These are phyloP conservation scores for Apophysomyces ossiformis DNA, from an alignment of 371 early-diverging fungal species.

Conservation along the genomic window DNA sequence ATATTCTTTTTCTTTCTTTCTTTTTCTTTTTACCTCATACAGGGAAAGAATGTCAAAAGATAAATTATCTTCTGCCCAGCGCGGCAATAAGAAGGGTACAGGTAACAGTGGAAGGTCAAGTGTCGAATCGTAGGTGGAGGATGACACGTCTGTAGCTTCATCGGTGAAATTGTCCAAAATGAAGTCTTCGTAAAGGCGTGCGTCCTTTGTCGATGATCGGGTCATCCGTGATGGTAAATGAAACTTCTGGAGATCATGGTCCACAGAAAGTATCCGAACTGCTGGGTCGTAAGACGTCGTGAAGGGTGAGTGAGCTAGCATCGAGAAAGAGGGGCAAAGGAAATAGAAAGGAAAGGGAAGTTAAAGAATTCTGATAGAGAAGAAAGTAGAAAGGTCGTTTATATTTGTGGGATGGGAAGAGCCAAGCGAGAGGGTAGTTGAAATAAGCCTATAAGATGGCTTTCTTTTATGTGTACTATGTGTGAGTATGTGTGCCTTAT, in stretches of 20 bases:
- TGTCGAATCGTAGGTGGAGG: background rate
- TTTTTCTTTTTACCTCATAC: slow-evolving; percentile 31
- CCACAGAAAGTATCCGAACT: slow-evolving; percentile 15
- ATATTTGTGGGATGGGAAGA: background rate
- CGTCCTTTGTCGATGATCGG: slow-evolving; percentile 9
- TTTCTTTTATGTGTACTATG: background rate
- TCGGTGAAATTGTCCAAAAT: slow-evolving; percentile 6
- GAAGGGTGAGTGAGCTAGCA: background rate
- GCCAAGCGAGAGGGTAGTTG: too few species aligned
- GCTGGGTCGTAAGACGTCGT: slow-evolving; percentile 19
- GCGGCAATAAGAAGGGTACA: background rate
- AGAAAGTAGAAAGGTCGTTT: background rate
- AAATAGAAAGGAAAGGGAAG: slow-evolving; percentile 8
- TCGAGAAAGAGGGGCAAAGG: background rate
- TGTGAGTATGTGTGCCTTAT: background rate
- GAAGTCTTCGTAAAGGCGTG: background rate
- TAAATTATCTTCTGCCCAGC: slow-evolving; percentile 16
- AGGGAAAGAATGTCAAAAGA: slow-evolving; percentile 29
- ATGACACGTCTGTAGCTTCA: slow-evolving; percentile 2
- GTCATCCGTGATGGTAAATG: slow-evolving; percentile 14
- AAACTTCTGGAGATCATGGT: slow-evolving; percentile 10
- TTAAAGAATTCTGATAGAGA: background rate
- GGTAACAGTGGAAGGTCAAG: slow-evolving; percentile 4
- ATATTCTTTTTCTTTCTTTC: background rate
- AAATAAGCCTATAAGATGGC: too few species aligned